Base-by-base conservation (phyloP, 148 eudicot genomes). In the Vaccinium darrowii region DNA sequence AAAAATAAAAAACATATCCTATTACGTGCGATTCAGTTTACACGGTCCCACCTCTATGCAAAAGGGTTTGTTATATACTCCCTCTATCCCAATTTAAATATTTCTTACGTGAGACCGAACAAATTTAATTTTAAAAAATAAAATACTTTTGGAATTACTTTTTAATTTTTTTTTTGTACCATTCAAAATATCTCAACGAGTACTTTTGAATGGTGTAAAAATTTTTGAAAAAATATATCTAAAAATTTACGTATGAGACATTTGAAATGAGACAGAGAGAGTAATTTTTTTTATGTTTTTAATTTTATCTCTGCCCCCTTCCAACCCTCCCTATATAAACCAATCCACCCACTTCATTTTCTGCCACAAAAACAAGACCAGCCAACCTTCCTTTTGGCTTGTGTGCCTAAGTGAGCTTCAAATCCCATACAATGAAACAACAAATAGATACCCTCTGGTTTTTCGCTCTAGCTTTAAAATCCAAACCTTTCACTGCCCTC, bases 391-490 rank as follows among this genome's bases (percentile, higher is more conserved):
- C 39, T 36, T 36, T 43, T 43, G 47, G 47, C 47, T 43, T 43
- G 5, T 43, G 5, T 43, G 7, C 47, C 47, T 5, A 3, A 43
- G 47, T 43, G 47, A 56, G 30, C 69, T 63, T n/a, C 18, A 56
- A 56, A n/a, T n/a, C 5, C 74, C 15, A 69, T 27, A 49, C 60
- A 53, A 90, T 93, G 92, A 71, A 82, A 69, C 87, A 90, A 72
- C 81, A 91, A 52, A 49, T 82, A 0, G 93, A 92, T 53, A 82
- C 89, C 75, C 90, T 95, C 21, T 93, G 97, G 96, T 86, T 91
- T 73, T 90, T 95, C 47, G 90, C 91, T 54, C 75, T 95, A 3
- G 90, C 85, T 63, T 87, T 94, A 10, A 90, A 88, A 82, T 95
- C 83, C 72, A 86, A 91, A 80, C 86, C 78, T 21, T 83, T 89